Evolutionary conservation across 805 yeast genomes (phyloP).

Genomic region (Ogataea methanolica): DNA sequence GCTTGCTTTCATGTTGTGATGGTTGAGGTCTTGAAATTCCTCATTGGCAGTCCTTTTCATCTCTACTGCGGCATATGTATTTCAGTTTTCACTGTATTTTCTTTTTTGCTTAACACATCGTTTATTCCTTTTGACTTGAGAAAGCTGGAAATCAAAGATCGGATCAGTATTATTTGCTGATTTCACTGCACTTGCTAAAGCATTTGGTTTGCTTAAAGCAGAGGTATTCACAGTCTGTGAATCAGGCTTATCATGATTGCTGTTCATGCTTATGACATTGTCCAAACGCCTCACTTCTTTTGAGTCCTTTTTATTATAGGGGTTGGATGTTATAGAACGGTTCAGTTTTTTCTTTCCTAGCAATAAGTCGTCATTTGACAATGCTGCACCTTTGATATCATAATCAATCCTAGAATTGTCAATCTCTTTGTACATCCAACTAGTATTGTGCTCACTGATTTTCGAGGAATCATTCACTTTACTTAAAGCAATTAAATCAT

Average conservation of each 20-base stretch:
- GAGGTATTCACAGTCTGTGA: no score
- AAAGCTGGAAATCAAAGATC: conserved; percentile 37
- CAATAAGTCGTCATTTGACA: conserved; percentile 17
- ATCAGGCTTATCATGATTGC: conserved; percentile 1
- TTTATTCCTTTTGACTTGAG: conserved; percentile 19
- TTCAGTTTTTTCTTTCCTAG: conserved; percentile 3
- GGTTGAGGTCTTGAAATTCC: no score
- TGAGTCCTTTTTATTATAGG: not conserved
- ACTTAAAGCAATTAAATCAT: conserved; percentile 39
- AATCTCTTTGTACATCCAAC: conserved; percentile 81
- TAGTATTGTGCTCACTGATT: conserved; percentile 44
- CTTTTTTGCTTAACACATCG: conserved; percentile 1
- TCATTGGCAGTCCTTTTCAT: no score
- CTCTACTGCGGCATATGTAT: conserved; percentile 1
- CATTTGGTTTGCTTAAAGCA: no score
- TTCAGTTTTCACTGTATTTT: not conserved
- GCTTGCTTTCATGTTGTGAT: no score
- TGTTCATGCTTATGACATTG: conserved; percentile 20
- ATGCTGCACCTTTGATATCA: conserved; percentile 39
- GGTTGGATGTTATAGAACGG: not conserved
- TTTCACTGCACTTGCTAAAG: not conserved
- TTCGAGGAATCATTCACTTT: conserved; percentile 39
- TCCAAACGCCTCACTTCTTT: conserved; percentile 8
- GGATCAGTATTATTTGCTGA: conserved; percentile 43
- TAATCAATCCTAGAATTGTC: conserved; percentile 17